Conservation (phyloP, 495 filamentous ascomycete species). For the Tuber melanosporum region DNA sequence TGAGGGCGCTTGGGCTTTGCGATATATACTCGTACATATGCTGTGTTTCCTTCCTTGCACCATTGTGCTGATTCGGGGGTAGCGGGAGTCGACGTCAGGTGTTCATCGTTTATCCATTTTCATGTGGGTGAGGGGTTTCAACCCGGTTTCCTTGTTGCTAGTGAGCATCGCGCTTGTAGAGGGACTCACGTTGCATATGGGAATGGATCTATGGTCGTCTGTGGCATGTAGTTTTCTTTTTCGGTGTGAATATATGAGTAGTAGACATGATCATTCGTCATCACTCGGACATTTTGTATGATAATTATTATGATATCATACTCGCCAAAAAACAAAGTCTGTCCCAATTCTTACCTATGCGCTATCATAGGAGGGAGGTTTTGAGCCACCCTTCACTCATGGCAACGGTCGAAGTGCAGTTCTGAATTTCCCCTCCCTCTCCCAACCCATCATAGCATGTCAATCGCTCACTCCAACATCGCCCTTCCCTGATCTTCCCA, state of each 20-base stretch:
- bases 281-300: not conserved
- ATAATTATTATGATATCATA: not conserved
- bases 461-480: constrained; percentile 6
- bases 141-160: not conserved
- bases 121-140: not conserved
- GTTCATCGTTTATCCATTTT: not conserved
- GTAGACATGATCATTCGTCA: not conserved
- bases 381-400: too few species aligned
- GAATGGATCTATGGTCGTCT: not conserved
- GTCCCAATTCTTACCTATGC: too few species aligned
- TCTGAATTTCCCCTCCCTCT: not conserved
- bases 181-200: not conserved
- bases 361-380: too few species aligned
- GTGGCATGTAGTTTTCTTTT: not conserved
- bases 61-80: not conserved
- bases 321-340: too few species aligned
- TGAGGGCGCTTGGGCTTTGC: not conserved
- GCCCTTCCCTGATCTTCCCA: not conserved
- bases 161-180: not conserved
- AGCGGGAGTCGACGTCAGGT: not conserved
- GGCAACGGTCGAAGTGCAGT: too few species aligned
- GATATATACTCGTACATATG: not conserved
- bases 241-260: not conserved
- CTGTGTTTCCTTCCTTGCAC: not conserved
- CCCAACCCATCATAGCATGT: not conserved